A percentile compares a stretch with the other conserved stretches of the same genome.
Evolutionary conservation across 2,329 filamentous ascomycete species (phyloP).

Genomic region (Xylariomycetidae sp.): DNA sequence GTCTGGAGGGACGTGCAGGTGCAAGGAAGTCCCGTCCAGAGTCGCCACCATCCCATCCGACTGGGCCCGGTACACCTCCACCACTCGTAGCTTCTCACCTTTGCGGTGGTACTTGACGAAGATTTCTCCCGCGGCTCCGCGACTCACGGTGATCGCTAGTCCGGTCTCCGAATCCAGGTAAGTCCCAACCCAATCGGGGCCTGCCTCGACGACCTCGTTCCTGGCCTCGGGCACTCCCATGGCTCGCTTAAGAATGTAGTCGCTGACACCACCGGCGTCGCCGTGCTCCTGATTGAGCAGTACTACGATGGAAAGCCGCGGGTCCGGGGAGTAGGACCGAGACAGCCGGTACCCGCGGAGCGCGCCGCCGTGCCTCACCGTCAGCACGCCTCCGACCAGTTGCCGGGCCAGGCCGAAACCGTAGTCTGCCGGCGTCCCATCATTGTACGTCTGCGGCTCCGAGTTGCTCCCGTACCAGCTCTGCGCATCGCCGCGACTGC

Average conservation of each 20-base stretch:
- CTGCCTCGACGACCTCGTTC: background rate
- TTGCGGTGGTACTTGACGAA: background rate
- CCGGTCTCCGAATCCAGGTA: background rate
- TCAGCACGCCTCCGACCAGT: background rate
- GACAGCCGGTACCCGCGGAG: background rate
- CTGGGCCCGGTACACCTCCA: background rate
- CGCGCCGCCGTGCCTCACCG: background rate
- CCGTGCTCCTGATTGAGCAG: background rate
- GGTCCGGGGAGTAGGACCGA: background rate
- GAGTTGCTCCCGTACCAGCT: background rate
- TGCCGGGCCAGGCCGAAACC: background rate
- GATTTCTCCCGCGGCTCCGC: background rate
- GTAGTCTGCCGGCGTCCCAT: background rate
- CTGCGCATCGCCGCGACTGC: background rate
- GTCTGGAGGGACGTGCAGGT: background rate
- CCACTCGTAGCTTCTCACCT: background rate
- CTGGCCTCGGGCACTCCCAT: background rate
- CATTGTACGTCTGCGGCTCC: background rate
- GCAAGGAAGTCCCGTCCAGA: background rate
- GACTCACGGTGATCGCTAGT: background rate
- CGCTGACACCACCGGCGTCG: background rate
- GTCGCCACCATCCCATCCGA: background rate
- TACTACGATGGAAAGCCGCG: background rate
- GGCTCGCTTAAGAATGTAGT: background rate
- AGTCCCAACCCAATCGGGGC: background rate